Base-by-base conservation (phyloP, 208 protist genomes). In the Leishmania turanica region DNA sequence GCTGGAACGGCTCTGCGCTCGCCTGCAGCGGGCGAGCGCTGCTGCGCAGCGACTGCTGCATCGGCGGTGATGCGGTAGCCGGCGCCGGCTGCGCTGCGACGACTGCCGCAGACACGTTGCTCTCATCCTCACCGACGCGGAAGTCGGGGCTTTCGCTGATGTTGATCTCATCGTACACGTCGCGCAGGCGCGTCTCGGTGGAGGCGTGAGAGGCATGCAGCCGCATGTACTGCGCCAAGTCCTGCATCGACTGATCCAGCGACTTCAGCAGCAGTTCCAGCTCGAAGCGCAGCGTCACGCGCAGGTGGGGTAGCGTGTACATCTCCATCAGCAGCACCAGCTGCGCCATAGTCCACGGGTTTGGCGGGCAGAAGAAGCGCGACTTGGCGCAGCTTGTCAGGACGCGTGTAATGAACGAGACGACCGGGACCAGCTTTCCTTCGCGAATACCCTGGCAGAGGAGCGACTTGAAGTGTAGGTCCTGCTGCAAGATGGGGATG, bases 281-380 rank as follows among this genome's bases (percentile, higher is more conserved):
- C 90, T 99, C 99, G 87, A 99, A 99, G 79, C 99, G 99, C 37
- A 99, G 88, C 66, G 99, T 99, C 34, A 99, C 87, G 73, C 99
- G 98, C 17, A 99, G 90, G 77, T 99, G 92, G 21, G 90, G 92
- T 9, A 99, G 84, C 45, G 93, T 87, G 88, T 99, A 99, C 80
- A 99, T 92, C 87, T 99, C 99, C 54, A 94, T 91, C 56, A 99
- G 79, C 37, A 99, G 80, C 71, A 87, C 89, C 56, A 99, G 77
- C 64, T 99, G 92, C 51, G 93, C 96, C 97, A 99, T 99, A 27
- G 99, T 94, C 99, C 99, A 99, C 45, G 99, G 99, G 90, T 99
- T 99, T 37, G 98, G 99, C 51, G 93, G 96, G 79, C 85, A 90
- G 90, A 99, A 99, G 60, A 99, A 99, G 71, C 89, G 92, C n/a